These are phyloP conservation scores for Linderniella brevidens DNA, from an alignment of 257 asterid genomes.

Conservation along the genomic window DNA sequence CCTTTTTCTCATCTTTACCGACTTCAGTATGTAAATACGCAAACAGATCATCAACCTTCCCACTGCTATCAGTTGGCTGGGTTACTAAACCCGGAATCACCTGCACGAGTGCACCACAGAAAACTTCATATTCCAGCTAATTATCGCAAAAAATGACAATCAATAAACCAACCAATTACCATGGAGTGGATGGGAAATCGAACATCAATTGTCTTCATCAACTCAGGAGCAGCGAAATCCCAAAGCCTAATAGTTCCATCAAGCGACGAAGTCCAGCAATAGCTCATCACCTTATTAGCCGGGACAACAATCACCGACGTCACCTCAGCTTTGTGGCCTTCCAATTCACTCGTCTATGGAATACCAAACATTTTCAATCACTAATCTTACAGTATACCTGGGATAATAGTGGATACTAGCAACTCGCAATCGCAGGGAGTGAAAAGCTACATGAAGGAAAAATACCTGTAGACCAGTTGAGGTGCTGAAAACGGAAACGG, in stretches of 20 bases:
- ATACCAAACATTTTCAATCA: neutral
- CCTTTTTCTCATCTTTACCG: constrained; percentile 15
- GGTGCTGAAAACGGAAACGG: constrained; percentile 79
- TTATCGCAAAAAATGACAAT: neutral
- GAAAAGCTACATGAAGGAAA: neutral
- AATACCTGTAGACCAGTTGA: constrained; percentile 76
- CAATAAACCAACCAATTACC: constrained; percentile 22
- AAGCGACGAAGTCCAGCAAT: constrained; percentile 85
- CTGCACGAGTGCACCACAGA: constrained; percentile 20
- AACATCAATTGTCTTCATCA: constrained; percentile 43
- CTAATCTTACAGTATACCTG: neutral
- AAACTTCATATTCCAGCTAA: neutral
- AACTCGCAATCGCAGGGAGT: no score
- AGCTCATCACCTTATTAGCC: constrained; percentile 32
- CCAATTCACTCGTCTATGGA: constrained; percentile 63
- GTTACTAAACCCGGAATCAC: constrained; percentile 56
- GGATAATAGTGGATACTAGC: no score
- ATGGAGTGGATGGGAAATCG: constrained; percentile 51
- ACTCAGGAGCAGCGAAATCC: constrained; percentile 67
- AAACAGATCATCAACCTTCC: constrained; percentile 28
- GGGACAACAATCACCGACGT: constrained; percentile 81
- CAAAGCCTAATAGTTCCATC: constrained; percentile 84
- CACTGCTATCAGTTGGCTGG: constrained; percentile 20
- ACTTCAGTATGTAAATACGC: constrained; percentile 32
- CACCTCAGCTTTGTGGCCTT: constrained; percentile 63